Conservation (phyloP, 257 asterid species). For the Scutellaria galericulata region DNA sequence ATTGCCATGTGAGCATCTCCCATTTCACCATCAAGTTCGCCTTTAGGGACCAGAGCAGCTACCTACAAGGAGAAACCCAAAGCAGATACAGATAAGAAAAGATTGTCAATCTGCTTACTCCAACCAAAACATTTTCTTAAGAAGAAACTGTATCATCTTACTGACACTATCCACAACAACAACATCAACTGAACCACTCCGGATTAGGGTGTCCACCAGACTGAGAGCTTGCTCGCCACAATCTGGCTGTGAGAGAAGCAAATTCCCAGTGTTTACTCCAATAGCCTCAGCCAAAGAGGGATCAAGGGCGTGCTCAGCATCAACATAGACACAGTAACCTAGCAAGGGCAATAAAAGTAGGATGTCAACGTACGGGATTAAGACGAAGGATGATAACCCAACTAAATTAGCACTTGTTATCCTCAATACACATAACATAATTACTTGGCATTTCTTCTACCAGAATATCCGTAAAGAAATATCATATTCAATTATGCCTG, state of each 20-base stretch:
- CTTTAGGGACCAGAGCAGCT: constrained; percentile 96
- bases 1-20: constrained; percentile 99
- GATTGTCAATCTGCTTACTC: constrained; percentile 23
- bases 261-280: constrained; percentile 78
- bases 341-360: constrained; percentile 27
- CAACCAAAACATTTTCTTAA: constrained; percentile 11
- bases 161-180: constrained; percentile 92
- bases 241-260: constrained; percentile 97
- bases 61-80: constrained; percentile 57
- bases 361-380: not conserved
- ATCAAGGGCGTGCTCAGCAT: constrained; percentile 99
- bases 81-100: constrained; percentile 11
- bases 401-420: not conserved
- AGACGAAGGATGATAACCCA: not conserved
- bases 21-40: constrained; percentile 99
- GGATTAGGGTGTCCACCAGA: constrained; percentile 90
- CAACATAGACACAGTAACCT: constrained; percentile 94
- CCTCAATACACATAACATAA: not conserved
- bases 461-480: too few relatives aligned
- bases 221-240: constrained; percentile 99
- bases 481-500: too few relatives aligned
- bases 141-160: constrained; percentile 40
- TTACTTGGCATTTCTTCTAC: not conserved
- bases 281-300: constrained; percentile 86
- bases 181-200: constrained; percentile 99